Conservation (phyloP, 2,329 filamentous ascomycete species). For the Lachnellula willkommii region DNA sequence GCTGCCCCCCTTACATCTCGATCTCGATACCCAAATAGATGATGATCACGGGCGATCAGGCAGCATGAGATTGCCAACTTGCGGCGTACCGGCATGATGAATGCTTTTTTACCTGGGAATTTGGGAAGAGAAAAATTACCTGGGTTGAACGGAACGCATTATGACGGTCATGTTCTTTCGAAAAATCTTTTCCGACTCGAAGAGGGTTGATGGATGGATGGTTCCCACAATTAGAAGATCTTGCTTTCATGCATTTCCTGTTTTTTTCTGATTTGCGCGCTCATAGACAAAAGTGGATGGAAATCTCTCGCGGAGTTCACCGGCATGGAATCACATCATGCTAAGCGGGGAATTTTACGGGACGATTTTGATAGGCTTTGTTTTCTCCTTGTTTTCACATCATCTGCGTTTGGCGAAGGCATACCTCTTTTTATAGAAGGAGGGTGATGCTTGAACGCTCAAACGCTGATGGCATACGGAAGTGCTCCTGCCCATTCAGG, state of each 20-base stretch:
- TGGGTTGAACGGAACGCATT: conserved; percentile 30
- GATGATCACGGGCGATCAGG: conserved; percentile 29
- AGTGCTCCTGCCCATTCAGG: conserved; percentile 34
- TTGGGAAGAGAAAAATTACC: conserved; percentile 18
- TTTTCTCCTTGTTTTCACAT: conserved; percentile 24
- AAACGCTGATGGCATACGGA: conserved; percentile 33
- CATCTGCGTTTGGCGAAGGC: conserved; percentile 25
- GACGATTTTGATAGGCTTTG: conserved; percentile 11
- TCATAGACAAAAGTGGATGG: conserved; percentile 29
- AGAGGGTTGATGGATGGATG: neutral
- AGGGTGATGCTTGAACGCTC: conserved; percentile 20
- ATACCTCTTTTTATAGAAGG: conserved; percentile 11
- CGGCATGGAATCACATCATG: conserved; percentile 5
- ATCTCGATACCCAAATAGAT: conserved; percentile 32
- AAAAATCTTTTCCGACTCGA: conserved; percentile 19
- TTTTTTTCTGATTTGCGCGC: conserved; percentile 21
- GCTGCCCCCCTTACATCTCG: conserved; percentile 23
- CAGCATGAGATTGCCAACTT: conserved; percentile 30
- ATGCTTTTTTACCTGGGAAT: conserved; percentile 24
- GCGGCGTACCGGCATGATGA: conserved; percentile 31
- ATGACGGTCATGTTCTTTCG: conserved; percentile 31
- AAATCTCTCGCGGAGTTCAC: conserved; percentile 20
- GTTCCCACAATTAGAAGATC: conserved; percentile 27
- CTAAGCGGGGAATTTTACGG: conserved; percentile 14
- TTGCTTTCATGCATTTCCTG: conserved; percentile 19